These are phyloP conservation scores for Fusarium anthophilum DNA, from an alignment of 2,329 filamentous ascomycete genomes.

Conservation along the genomic window DNA sequence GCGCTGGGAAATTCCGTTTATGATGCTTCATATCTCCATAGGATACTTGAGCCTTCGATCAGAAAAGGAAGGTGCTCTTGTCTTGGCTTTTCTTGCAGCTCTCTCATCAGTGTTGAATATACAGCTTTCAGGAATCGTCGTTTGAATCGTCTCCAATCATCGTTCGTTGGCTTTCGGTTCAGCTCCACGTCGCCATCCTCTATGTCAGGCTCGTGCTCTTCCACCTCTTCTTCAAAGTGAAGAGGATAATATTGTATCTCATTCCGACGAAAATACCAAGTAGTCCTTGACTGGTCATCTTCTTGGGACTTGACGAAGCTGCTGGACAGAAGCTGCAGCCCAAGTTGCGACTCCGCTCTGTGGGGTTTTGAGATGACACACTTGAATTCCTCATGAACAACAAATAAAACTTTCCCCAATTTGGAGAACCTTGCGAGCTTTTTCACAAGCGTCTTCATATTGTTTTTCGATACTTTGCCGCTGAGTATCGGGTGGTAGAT, in stretches of 20 bases:
- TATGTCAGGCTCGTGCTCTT: slow-evolving; percentile 4
- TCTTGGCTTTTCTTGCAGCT: background rate
- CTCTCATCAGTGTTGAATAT: slow-evolving; percentile 10
- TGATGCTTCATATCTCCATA: slow-evolving; percentile 28
- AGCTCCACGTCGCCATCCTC: slow-evolving; percentile 22
- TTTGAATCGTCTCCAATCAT: slow-evolving; percentile 34
- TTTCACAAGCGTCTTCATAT: slow-evolving; percentile 26
- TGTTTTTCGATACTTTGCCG: slow-evolving; percentile 35
- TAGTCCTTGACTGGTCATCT: slow-evolving; percentile 2
- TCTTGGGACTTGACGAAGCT: slow-evolving; percentile 17
- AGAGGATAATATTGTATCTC: slow-evolving; percentile 21
- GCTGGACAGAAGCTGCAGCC: slow-evolving; percentile 23
- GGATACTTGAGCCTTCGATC: slow-evolving; percentile 28
- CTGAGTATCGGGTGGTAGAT: slow-evolving; percentile 32
- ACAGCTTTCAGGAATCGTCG: slow-evolving; percentile 29
- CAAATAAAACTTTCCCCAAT: slow-evolving; percentile 23
- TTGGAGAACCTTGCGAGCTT: slow-evolving; percentile 28
- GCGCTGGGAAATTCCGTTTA: slow-evolving; percentile 5
- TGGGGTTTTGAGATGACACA: slow-evolving; percentile 1
- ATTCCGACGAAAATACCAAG: slow-evolving; percentile 21
- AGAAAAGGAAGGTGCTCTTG: slow-evolving; percentile 3
- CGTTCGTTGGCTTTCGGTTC: slow-evolving; percentile 32
- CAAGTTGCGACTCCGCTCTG: slow-evolving; percentile 10
- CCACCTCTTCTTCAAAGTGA: slow-evolving; percentile 13
- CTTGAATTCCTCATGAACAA: slow-evolving; percentile 34